Conservation (phyloP, 805 yeast genomes). For the Cyberlindnera subsufficiens region DNA sequence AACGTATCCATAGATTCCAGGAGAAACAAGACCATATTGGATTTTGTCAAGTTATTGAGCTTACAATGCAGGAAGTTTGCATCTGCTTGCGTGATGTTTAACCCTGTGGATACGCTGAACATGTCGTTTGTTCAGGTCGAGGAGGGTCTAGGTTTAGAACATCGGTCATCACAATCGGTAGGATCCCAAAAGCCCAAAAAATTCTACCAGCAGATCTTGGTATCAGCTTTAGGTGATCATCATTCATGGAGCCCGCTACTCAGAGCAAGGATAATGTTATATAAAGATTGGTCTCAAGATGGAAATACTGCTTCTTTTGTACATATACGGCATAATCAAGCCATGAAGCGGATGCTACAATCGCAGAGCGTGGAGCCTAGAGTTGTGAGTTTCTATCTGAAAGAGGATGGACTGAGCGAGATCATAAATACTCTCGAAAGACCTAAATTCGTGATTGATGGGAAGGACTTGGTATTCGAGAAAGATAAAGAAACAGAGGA, state of each 20-base stretch:
- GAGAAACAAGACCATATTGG: conserved; percentile 7
- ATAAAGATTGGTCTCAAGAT: conserved; percentile 18
- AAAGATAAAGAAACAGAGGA: conserved; percentile 3
- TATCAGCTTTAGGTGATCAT: conserved; percentile 17
- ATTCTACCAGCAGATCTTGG: conserved; percentile 17
- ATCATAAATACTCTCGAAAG: not conserved
- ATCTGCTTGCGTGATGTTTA: conserved; percentile 13
- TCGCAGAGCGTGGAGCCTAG: conserved; percentile 5
- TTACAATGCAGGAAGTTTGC: conserved; percentile 12
- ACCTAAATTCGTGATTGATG: conserved; percentile 13
- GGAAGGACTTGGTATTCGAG: conserved; percentile 11
- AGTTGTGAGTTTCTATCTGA: conserved; percentile 9
- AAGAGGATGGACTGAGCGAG: conserved; percentile 5
- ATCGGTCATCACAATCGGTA: not conserved
- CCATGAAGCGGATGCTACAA: conserved; percentile 9
- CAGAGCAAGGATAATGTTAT: conserved; percentile 17
- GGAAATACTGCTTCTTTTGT: conserved; percentile 11
- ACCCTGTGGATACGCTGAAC: conserved; percentile 10
- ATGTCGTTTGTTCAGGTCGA: conserved; percentile 21
- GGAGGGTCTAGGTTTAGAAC: not conserved
- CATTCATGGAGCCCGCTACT: conserved; percentile 15
- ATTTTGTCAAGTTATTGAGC: conserved; percentile 14
- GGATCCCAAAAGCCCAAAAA: conserved; percentile 6
- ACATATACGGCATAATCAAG: conserved; percentile 15
- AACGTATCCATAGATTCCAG: conserved; percentile 5